A percentile compares a stretch with the other conserved stretches of the same genome.
Conservation (phyloP, 176 grass and related monocot genomes). For the Lolium multiflorum region DNA sequence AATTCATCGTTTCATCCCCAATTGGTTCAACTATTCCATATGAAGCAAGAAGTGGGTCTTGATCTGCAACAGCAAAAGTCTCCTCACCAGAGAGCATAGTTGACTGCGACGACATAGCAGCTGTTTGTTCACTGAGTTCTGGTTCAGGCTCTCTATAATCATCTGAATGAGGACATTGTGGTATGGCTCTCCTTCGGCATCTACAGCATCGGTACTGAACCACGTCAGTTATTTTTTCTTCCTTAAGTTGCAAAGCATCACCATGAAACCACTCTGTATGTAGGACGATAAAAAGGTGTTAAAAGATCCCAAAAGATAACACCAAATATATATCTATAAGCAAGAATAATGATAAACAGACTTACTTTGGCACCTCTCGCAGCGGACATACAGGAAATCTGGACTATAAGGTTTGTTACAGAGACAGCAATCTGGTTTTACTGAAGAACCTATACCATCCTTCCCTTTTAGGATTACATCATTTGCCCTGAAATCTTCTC, state of each 20-base stretch:
- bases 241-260: constrained; percentile 84
- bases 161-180: constrained; percentile 75
- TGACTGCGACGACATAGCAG: constrained; percentile 43
- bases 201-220: constrained; percentile 80
- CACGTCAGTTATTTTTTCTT: constrained; percentile 71
- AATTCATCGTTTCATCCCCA: constrained; percentile 36
- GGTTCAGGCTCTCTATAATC: constrained; percentile 62
- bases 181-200: constrained; percentile 84
- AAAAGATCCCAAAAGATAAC: constrained; percentile 30
- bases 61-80: constrained; percentile 46
- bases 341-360: constrained; percentile 28
- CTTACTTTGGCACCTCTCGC: constrained; percentile 87
- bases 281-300: constrained; percentile 34
- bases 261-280: constrained; percentile 94
- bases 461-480: constrained; percentile 84
- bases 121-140: constrained; percentile 73
- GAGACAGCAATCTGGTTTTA: constrained; percentile 75
- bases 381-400: constrained; percentile 77
- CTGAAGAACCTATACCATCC: constrained; percentile 47
- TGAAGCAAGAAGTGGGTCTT: constrained; percentile 64
- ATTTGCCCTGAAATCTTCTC: constrained; percentile 67
- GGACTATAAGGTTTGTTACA: constrained; percentile 73
- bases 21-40: constrained; percentile 61
- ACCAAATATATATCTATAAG: constrained; percentile 32
- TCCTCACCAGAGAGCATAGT: constrained; percentile 53